Conservation (phyloP, 2,329 filamentous ascomycete species). For the Colletotrichum sp. region DNA sequence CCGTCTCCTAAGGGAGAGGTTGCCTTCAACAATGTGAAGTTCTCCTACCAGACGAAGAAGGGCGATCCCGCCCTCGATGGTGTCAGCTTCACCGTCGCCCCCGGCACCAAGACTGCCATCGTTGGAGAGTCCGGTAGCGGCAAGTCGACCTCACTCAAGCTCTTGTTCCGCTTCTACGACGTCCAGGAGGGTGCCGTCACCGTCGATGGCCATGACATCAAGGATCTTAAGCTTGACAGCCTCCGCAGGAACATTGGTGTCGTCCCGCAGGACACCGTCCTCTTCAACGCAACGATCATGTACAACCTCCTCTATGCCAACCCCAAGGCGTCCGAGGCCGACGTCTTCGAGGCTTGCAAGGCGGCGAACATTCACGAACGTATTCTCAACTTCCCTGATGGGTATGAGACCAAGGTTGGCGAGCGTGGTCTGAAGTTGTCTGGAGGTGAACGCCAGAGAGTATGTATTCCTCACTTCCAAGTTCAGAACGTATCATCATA, state of each 20-base stretch:
- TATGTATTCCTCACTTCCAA: slow-evolving; percentile 25
- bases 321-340: slow-evolving; percentile 50
- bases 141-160: slow-evolving; percentile 54
- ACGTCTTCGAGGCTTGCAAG: slow-evolving; percentile 56
- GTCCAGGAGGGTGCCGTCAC: slow-evolving; percentile 48
- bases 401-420: slow-evolving; percentile 58
- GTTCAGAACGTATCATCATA: not conserved
- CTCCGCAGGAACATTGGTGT: slow-evolving; percentile 47
- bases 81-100: slow-evolving; percentile 45
- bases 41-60: slow-evolving; percentile 45
- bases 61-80: slow-evolving; percentile 41
- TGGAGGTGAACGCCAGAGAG: slow-evolving; percentile 65
- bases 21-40: slow-evolving; percentile 46
- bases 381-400: slow-evolving; percentile 57
- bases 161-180: slow-evolving; percentile 58
- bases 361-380: slow-evolving; percentile 61
- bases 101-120: slow-evolving; percentile 50
- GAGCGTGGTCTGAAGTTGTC: slow-evolving; percentile 59
- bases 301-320: slow-evolving; percentile 61
- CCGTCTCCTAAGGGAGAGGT: slow-evolving; percentile 40
- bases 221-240: slow-evolving; percentile 43
- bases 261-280: slow-evolving; percentile 48
- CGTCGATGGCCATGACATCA: slow-evolving; percentile 50
- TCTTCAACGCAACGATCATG: slow-evolving; percentile 61
- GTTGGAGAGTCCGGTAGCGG: slow-evolving; percentile 52